These are phyloP conservation scores for Sporothrix mexicana DNA, from an alignment of 2,329 filamentous ascomycete species.

Conservation along the genomic window DNA sequence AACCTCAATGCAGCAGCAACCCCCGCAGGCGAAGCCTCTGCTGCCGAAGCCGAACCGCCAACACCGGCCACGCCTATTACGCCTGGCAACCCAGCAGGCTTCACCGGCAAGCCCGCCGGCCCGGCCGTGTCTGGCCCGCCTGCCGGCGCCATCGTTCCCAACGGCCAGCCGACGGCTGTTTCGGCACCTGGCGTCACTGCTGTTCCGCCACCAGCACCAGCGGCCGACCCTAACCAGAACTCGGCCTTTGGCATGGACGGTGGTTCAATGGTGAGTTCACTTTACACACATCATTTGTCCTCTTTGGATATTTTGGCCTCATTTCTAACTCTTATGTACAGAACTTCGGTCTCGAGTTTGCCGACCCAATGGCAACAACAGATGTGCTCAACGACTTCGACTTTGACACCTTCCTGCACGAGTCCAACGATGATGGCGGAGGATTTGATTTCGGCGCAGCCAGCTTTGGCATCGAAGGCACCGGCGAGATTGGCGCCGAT, in stretches of 20 bases:
- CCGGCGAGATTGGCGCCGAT: constrained; percentile 54
- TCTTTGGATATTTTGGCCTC: no score
- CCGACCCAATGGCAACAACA: constrained; percentile 58
- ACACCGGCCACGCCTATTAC: constrained; percentile 70
- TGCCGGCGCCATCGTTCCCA: constrained; percentile 45
- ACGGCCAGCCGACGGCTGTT: constrained; percentile 54
- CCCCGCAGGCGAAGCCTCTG: constrained; percentile 59
- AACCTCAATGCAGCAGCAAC: constrained; percentile 59
- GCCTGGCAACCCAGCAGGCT: constrained; percentile 59
- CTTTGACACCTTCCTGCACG: constrained; percentile 70
- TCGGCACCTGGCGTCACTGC: constrained; percentile 52
- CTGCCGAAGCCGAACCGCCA: constrained; percentile 62
- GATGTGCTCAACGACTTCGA: constrained; percentile 71
- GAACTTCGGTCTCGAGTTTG: constrained; percentile 60
- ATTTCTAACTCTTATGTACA: neutral
- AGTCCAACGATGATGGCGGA: constrained; percentile 55
- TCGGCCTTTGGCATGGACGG: constrained; percentile 52
- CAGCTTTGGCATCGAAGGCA: constrained; percentile 60
- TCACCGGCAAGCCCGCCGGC: constrained; percentile 49
- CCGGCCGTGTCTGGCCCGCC: constrained; percentile 46
- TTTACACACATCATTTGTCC: no score
- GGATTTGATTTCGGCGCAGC: constrained; percentile 62
- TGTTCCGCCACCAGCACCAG: constrained; percentile 50
- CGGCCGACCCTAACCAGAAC: constrained; percentile 55
- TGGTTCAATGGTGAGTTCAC: constrained; percentile 51